Base-by-base conservation (phyloP, 2,329 filamentous ascomycete genomes). In the Fusarium gaditjirri region DNA sequence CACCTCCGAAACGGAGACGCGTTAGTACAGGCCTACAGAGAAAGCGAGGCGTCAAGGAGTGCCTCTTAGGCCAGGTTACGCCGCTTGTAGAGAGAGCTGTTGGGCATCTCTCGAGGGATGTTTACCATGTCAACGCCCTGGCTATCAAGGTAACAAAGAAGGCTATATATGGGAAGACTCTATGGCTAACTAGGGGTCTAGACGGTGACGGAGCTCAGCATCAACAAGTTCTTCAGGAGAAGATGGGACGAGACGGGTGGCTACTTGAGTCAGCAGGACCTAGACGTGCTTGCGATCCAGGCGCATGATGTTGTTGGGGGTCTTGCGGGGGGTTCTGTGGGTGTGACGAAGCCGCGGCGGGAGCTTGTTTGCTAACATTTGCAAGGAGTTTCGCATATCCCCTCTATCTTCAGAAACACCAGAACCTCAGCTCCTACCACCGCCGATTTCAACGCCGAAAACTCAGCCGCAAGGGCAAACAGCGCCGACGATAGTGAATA, bases 1-100 rank as follows among this genome's bases (percentile, higher is more conserved):
- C 81, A 52, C 77, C 78, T 11, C 57, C 65, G 11, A 83, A 83
- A 71, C 75, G 76, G 41, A 75, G 77, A 59, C 78, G 80, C 57
- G 73, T 81, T 7, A 72, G 73, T 10, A 41, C 74, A 29, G 70
- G 59, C 47, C 43, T 52, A 49, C 43, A 61, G 59, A 58, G 61
- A 25, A 61, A 70, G 61, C 62, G 74, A 27, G 62, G 50, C 33
- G 54, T 80, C 1, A 73, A 72, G 50, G 61, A 73, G 2, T 80
- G 79, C 39, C 44, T 83, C 13, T 71, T 69, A 27, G 59, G 69
- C 2, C 80, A 82, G 39, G 76, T 83, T 4, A 61, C 81, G 8
- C 82, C 82, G 2, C 76, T 79, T 31, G 75, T 84, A 19, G 70
- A 75, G 58, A 56, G 59, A 17, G 76, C 74, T 0, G 57, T 82